Evolutionary conservation across 2,329 filamentous ascomycete genomes (phyloP).

Genomic region (Colletotrichum tofieldiae): DNA sequence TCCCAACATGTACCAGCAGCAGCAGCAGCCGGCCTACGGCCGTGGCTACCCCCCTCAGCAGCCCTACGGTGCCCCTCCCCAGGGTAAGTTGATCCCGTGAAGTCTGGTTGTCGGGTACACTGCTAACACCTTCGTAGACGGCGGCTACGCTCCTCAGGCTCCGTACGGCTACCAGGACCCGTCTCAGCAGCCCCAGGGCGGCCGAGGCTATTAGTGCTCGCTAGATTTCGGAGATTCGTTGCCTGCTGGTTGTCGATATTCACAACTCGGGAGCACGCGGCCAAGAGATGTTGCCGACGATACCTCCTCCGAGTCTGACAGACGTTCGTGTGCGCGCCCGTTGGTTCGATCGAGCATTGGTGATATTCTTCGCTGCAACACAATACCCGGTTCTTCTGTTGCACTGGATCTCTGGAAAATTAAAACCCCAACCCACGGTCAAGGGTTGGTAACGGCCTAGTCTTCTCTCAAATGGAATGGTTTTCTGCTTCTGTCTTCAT

Average conservation of each 20-base stretch:
- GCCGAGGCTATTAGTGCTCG: conserved; percentile 59
- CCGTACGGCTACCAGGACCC: conserved; percentile 65
- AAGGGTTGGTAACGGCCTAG: conserved; percentile 43
- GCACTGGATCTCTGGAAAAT: conserved; percentile 45
- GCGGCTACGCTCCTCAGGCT: conserved; percentile 36
- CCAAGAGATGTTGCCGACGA: conserved; percentile 41
- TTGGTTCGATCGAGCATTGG: conserved; percentile 46
- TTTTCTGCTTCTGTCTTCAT: conserved; percentile 41
- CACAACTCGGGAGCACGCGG: conserved; percentile 35
- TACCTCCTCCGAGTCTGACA: conserved; percentile 43
- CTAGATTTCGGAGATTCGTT: conserved; percentile 44
- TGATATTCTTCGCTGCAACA: conserved; percentile 45
- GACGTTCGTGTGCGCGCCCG: conserved; percentile 44
- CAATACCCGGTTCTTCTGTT: conserved; percentile 46
- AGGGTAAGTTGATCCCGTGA: conserved; percentile 54
- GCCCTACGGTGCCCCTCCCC: conserved; percentile 53
- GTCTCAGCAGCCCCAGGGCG: conserved; percentile 54
- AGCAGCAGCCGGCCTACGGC: conserved; percentile 56
- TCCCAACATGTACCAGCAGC: conserved; percentile 54
- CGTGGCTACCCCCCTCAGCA: conserved; percentile 61
- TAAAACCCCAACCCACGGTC: conserved; percentile 41
- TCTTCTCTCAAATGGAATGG: conserved; percentile 41
- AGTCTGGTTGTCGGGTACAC: neutral
- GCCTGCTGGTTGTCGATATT: conserved; percentile 39
- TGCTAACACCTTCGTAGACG: conserved; percentile 17